Base-by-base conservation (phyloP, 768 basidiomycete genomes). In the Auriscalpium orientale region DNA sequence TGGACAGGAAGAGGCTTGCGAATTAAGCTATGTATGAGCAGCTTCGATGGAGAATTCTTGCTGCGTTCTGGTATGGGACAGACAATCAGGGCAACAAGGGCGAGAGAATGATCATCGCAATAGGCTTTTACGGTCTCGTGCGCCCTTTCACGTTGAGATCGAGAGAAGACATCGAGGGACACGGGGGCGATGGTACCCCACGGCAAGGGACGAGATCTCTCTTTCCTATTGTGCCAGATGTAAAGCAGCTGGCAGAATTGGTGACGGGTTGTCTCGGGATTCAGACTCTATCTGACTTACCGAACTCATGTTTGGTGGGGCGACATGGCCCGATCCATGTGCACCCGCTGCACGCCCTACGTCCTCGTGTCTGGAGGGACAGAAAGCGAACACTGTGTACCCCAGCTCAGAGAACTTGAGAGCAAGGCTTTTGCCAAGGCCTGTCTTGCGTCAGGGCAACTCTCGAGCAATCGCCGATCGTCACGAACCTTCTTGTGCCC, bases 111-210 rank as follows among this genome's bases (percentile, higher is more conserved):
- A 16, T 64, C 57, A 28, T 40, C 49, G 56, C 70, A 71, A 53
- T 68, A 69, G 1, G 69, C 67, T 21, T 57, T 59, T 50, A 70
- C 58, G 0, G 68, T 71, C 53, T 70, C 68, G 57, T 62, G 60
- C 35, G 66, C 70, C 21, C 61, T 64, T 47, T 57, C 56, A 18
- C 69, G 65, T 49, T 71, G 67, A 46, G 66, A 53, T 20, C 55
- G 57, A 45, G 68, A 69, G 53, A 54, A 60, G 36, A 66, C 56
- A 55, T 70, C 67, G 16, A 70, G 54, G 35, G 63, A 58, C 48
- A 70, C 65, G 43, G 70, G 70, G 7, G 69, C 68, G 10, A 71
- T 58, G 34, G 69, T 54, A 38, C 70, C 69, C 69, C 69, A 70
- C 3, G 66, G 53, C 16, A 56, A 55, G 38, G 60, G 56, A 45